Evolutionary conservation across 805 yeast genomes (phyloP), one percentile per base, ranked within the genome.

Genomic region (Candida corydali): DNA sequence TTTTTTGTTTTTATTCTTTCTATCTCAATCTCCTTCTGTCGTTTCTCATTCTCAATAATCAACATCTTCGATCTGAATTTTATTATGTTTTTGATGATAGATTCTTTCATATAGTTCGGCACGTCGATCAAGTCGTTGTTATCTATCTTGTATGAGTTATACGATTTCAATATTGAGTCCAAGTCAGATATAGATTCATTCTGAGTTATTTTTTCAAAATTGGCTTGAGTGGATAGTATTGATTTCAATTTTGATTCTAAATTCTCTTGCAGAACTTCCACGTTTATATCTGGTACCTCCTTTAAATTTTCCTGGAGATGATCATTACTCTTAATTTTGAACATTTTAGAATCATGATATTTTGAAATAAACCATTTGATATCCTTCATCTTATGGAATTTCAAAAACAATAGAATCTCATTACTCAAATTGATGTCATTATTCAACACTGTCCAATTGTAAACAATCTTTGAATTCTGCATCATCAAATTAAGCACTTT

Each of bases 11-110:
- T 65, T 26, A 59, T 58, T 30, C 77, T 64, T 43, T 78, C 86
- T 15, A 55, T 60, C 15, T 68, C 57, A 8, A 66, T 50, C 40
- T 76, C 77, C 39, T 61, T 61, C 34, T 69, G 72, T 29, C 82
- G 63, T 31, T 75, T 73, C 32, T 65, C 65, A 36, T 67, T 63
- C 38, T 79, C 85, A 18, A 74, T 55, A 27, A 68, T 68, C 36
- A 77, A 49, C 18, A 79, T 80, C 29, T 68, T 69, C 16, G 78
- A 60, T 48, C 86, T 57, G 50, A 80, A 80, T 42, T 69, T 73
- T 39, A 77, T 63, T 38, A 80, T 70, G 39, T 75, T 77, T 38
- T 66, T 65, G 14, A 65, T 70, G 25, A 79, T 73, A n/a, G 59
- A 61, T 15, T 76, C 80, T 30, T 72, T 54, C 63, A 75, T 60